These are phyloP conservation scores for Mallotus nudiflorus DNA, from an alignment of 345 rosid species.

Conservation along the genomic window DNA sequence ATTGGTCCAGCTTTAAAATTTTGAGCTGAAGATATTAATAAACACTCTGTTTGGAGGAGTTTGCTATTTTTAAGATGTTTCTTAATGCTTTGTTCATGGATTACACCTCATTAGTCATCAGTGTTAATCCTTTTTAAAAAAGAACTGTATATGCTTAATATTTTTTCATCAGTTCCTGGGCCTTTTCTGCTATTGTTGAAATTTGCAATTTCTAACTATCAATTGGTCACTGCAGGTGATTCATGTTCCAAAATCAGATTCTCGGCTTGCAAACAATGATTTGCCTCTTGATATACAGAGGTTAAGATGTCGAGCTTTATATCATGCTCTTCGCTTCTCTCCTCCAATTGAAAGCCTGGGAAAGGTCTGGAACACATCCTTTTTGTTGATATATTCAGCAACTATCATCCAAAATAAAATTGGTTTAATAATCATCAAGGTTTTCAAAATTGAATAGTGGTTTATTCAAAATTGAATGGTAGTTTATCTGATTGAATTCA, in stretches of 20 bases:
- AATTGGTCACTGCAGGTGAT: slow-evolving; percentile 58
- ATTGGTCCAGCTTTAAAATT: neutral
- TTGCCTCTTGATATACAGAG: slow-evolving; percentile 82
- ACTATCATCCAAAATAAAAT: neutral
- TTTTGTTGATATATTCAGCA: neutral
- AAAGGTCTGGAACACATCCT: slow-evolving; percentile 54
- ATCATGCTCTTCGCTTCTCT: slow-evolving; percentile 74
- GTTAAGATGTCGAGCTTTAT: slow-evolving; percentile 89
- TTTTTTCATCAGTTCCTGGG: slow-evolving; percentile 3
- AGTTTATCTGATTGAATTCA: neutral
- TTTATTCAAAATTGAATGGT: neutral
- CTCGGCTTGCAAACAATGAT: slow-evolving; percentile 89
- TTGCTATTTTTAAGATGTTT: neutral
- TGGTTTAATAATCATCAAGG: neutral
- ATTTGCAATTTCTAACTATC: slow-evolving; percentile 7
- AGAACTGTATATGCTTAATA: neutral
- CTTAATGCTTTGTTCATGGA: neutral
- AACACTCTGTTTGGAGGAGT: neutral
- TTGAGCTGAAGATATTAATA: neutral
- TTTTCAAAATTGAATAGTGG: slow-evolving; percentile 2
- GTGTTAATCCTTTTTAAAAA: neutral
- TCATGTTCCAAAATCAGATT: slow-evolving; percentile 88
- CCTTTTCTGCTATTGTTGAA: neutral
- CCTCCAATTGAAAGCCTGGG: slow-evolving; percentile 71
- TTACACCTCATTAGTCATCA: neutral